Evolutionary conservation across 1,139 yeast genomes (phyloP).

Genomic region (Nakaseomyces glabratus): DNA sequence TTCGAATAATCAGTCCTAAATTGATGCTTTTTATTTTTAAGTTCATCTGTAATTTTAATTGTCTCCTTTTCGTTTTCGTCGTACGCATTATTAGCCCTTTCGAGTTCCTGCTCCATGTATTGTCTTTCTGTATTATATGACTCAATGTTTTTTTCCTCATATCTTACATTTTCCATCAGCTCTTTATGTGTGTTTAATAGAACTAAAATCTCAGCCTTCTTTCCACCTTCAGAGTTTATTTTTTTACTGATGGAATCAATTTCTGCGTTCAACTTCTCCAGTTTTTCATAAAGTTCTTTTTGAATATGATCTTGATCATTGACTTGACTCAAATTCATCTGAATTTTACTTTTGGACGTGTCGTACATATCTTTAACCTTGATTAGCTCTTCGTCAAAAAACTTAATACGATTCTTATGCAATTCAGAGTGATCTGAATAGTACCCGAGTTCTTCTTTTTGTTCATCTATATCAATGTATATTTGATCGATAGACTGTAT

Average conservation of each 20-base stretch:
- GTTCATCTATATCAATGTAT: slow-evolving; percentile 24
- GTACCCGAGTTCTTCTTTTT: slow-evolving; percentile 26
- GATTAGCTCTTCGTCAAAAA: slow-evolving; percentile 16
- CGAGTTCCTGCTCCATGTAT: slow-evolving; percentile 59
- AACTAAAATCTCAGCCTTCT: slow-evolving; percentile 20
- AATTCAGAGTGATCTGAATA: slow-evolving; percentile 19
- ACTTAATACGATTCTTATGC: slow-evolving; percentile 23
- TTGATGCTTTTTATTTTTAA: slow-evolving; percentile 14
- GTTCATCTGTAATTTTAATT: slow-evolving; percentile 24
- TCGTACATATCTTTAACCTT: slow-evolving; percentile 5
- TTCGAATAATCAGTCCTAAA: background rate
- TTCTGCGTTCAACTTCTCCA: slow-evolving; percentile 34
- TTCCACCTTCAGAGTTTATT: slow-evolving; percentile 25
- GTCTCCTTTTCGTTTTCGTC: slow-evolving; percentile 37
- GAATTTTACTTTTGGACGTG: slow-evolving; percentile 1
- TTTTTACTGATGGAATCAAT: slow-evolving; percentile 25
- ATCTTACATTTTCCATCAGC: slow-evolving; percentile 36
- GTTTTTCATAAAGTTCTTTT: slow-evolving; percentile 7
- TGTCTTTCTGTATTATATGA: slow-evolving; percentile 45
- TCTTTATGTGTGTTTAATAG: slow-evolving; percentile 34
- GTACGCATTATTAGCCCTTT: slow-evolving; percentile 49
- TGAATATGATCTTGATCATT: slow-evolving; percentile 2
- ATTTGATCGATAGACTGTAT: slow-evolving; percentile 36
- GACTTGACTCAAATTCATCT: slow-evolving; percentile 1
- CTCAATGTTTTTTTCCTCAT: slow-evolving; percentile 33